Percentiles rank a stretch among this genome's conserved stretches.
These are phyloP conservation scores for Candida maris DNA, from an alignment of 805 yeast genomes.

Conservation along the genomic window DNA sequence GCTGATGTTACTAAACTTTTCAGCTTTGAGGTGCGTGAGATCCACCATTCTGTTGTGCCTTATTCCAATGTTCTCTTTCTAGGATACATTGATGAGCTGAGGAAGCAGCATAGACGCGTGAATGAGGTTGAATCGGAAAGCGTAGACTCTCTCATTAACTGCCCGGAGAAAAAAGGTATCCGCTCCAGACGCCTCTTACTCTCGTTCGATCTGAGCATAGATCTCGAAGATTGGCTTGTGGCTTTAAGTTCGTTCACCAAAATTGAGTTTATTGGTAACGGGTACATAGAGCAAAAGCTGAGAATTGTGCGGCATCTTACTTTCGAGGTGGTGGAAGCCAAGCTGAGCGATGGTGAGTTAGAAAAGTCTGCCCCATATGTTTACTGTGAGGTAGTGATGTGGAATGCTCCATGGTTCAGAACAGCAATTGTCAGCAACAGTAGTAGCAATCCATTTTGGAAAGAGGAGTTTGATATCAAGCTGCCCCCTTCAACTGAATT, in stretches of 20 bases:
- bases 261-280: conserved; percentile 42
- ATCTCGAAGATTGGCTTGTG: conserved; percentile 74
- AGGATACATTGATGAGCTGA: conserved; percentile 52
- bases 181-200: conserved; percentile 40
- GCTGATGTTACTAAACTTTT: conserved; percentile 50
- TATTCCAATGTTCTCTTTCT: conserved; percentile 56
- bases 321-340: conserved; percentile 64
- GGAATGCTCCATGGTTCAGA: conserved; percentile 75
- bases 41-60: conserved; percentile 61
- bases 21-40: conserved; percentile 58
- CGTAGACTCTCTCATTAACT: conserved; percentile 7
- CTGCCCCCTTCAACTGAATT: conserved; percentile 53
- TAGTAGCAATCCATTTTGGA: conserved; percentile 67
- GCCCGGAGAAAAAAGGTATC: conserved; percentile 9
- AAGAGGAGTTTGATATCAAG: conserved; percentile 67
- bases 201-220: conserved; percentile 63
- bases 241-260: conserved; percentile 62
- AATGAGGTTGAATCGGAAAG: conserved; percentile 18
- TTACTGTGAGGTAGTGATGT: conserved; percentile 69
- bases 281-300: conserved; percentile 33
- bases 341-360: conserved; percentile 33
- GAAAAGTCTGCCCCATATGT: conserved; percentile 22
- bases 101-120: conserved; percentile 39
- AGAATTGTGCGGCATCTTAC: conserved; percentile 51
- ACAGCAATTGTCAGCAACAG: conserved; percentile 58